Evolutionary conservation across 192 early-diverging fungal genomes (phyloP), one percentile per base, ranked within the genome.

Genomic region (Ambispora gerdemannii): DNA sequence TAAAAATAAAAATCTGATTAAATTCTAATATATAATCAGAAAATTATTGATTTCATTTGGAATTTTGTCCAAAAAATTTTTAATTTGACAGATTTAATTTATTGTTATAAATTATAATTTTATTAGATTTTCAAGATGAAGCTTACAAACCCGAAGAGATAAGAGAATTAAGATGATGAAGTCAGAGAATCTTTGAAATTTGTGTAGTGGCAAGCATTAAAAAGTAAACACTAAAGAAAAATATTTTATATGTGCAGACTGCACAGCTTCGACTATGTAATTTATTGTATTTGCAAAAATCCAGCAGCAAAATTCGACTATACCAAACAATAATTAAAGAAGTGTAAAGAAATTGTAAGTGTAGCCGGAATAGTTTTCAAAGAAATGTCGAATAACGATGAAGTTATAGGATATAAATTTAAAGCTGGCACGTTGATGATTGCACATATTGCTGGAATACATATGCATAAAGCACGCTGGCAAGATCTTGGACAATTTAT

Each of bases 271-370:
- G 24, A 38, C 20, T 65, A 47, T 30, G 25, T 36, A 24, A 38
- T 65, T 27, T 65, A 65, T 30, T 27, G 20, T 65, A 50, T 65
- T 27, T 49, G 20, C 1, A 36, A 65, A 50, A 11, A 65, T 27
- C 43, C 63, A 1, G 38, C 15, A 65, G 63, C 1, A 11, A 58
- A 58, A 58, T 25, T 58, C 22, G 55, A 22, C 13, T 58, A 58
- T 25, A 20, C 19, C 24, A 24, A 58, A 11, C 19, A 13, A 28
- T 13, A 22, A 20, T 20, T 58, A 22, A 58, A 58, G 24, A 24
- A 58, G 24, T 20, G 19, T 25, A 24, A 10, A 0, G 0, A 24
- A 13, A 13, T 58, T 2, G 28, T 58, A 13, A 13, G 19, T 13
- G 55, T 58, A 20, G 24, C 55, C 24, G 11, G 19, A 2, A 20